Evolutionary conservation across 257 asterid species (phyloP).

Genomic region (Osmanthus fragrans): DNA sequence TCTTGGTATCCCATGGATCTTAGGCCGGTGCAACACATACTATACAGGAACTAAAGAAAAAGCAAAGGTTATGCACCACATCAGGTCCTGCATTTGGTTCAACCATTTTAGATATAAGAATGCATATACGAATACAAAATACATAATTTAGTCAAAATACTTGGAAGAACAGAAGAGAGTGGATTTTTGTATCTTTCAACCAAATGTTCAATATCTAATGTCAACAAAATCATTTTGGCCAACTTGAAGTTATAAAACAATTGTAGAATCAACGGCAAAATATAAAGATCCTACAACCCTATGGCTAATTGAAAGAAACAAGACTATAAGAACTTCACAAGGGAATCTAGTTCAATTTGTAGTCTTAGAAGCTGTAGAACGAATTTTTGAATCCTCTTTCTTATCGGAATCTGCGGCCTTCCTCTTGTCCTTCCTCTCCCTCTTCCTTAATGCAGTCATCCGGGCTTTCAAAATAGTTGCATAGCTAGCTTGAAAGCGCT

Average conservation of each 20-base stretch:
- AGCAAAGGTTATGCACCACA: background rate
- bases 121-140: background rate
- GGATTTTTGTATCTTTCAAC: background rate
- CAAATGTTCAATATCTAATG: background rate
- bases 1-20: background rate
- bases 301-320: background rate
- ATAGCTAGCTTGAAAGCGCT: conserved; percentile 83
- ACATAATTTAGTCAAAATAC: background rate
- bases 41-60: background rate
- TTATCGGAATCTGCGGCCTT: conserved; percentile 71
- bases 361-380: background rate
- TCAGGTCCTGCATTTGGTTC: background rate
- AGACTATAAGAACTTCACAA: background rate
- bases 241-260: background rate
- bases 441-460: conserved; percentile 90
- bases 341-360: conserved; percentile 19
- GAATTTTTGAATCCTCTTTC: conserved; percentile 29
- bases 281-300: background rate
- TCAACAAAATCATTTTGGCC: background rate
- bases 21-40: background rate
- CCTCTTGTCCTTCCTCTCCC: conserved; percentile 88
- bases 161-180: background rate
- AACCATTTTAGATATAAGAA: background rate
- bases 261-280: background rate
- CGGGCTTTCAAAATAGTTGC: conserved; percentile 84